These are phyloP conservation scores for Wickerhamiella sergipiensis DNA, from an alignment of 805 yeast genomes.

Conservation along the genomic window DNA sequence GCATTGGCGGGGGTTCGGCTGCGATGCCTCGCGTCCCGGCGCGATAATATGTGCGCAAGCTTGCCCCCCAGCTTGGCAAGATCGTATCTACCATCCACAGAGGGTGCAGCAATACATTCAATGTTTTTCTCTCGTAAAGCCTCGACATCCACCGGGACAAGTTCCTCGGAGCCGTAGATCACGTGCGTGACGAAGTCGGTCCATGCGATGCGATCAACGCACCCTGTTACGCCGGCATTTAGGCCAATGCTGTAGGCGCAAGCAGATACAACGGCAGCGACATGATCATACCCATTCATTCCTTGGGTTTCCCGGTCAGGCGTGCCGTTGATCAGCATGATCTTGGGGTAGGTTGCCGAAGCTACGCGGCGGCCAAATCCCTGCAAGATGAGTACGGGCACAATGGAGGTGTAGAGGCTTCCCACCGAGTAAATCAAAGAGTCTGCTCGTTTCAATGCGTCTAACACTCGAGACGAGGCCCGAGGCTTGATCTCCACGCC, in stretches of 20 bases:
- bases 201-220: conserved; percentile 23
- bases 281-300: conserved; percentile 45
- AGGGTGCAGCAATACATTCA: conserved; percentile 1
- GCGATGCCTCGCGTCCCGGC: neutral
- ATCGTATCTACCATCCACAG: neutral
- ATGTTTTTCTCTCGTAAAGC: conserved; percentile 1
- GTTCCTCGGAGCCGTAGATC: conserved; percentile 26
- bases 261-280: conserved; percentile 42
- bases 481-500: conserved; percentile 75
- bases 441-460: conserved; percentile 35
- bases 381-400: conserved; percentile 61
- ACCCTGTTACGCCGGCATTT: neutral
- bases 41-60: neutral
- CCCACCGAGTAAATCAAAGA: conserved; percentile 70
- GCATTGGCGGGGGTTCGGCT: neutral
- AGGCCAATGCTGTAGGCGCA: conserved; percentile 34
- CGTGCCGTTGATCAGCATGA: conserved; percentile 59
- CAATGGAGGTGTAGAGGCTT: conserved; percentile 71
- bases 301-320: conserved; percentile 70
- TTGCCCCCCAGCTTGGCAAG: neutral
- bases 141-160: neutral
- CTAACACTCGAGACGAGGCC: conserved; percentile 49
- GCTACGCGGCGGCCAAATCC: conserved; percentile 41
- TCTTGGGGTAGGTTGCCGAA: conserved; percentile 27
- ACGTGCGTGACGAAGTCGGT: conserved; percentile 48